Base-by-base conservation (phyloP, 306 rosid species). In the Pachyrhizus erosus region DNA sequence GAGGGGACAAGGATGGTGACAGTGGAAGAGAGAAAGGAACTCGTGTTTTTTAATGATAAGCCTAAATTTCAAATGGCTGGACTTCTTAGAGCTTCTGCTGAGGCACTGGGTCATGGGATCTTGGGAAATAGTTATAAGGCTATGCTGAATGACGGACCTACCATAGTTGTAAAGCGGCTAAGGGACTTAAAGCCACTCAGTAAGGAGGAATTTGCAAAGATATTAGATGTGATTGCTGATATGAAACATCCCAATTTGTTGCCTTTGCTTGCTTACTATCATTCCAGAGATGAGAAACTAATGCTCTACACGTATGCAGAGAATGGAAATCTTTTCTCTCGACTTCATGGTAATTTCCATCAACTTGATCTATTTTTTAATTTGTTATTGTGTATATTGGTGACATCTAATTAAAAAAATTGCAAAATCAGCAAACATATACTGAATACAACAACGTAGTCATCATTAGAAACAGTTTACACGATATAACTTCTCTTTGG, bases 11-110 rank as follows among this genome's bases (percentile, higher is more conserved):
- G 10, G 70, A 73, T 83, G 75, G 68, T 80, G 18, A 77, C 71
- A 20, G 85, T 55, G 17, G 86, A 89, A 77, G 92, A 85, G 79
- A 91, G 87, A 70, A 86, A 92, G 69, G 91, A 86, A 62, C 90
- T 95, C 6, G 23, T 79, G 34, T 90, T 91, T 86, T 65, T 90
- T 14, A 84, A 71, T 14, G 83, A 68, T 21, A 83, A 79, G 64
- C 75, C 14, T 15, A 85, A 64, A 3, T 93, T 95, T 75, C 88
- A 89, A 58, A 88, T 93, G 87, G 76, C 80, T 9, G 97, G 89
- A 75, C 89, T 95, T 82, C 84, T 95, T 2, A 90, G 85, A 80
- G 97, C 98, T 37, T 90, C 94, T 20, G 97, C 98, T n/a, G 98
- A 89, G 90, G 80, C 89, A 39, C 67, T 95, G 26, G 98, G 99